Evolutionary conservation across 2,329 filamentous ascomycete species (phyloP), one percentile per base, ranked within the genome.

Genomic region (Incumbomyces lentus): DNA sequence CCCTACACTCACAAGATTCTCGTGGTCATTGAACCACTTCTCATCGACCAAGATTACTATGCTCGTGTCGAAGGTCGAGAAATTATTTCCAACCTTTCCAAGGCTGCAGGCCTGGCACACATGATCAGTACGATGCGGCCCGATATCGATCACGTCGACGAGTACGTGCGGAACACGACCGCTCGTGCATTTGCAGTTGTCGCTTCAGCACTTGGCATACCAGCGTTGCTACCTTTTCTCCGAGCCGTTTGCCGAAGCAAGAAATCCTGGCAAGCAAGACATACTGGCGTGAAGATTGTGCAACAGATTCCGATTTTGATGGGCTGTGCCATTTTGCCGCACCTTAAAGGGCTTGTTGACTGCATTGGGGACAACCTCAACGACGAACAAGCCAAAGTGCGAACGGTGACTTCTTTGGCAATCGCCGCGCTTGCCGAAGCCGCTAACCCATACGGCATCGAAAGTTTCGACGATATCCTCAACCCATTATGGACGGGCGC

Each of bases 41-140:
- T 98, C 55, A 98, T 98, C 60, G 93, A 98, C 62, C 92, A 98
- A 69, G 93, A 98, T 68, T 98, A 98, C 69, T 98, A 98, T 65
- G 92, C 93, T 35, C 84, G 92, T 64, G 92, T 98, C 4, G 92
- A 98, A 66, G 92, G 92, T 66, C 86, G 92, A 57, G 92, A 98
- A 65, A 98, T 98, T 58, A 98, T 98, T 58, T 96, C 90, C 46
- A 98, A 98, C 64, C 78, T 98, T 41, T 86, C 85, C 62, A 98
- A 98, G 67, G 92, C 92, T 18, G 92, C 93, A 52, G 93, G 92
- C 62, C 77, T 98, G 46, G 92, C 92, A 14, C 92, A 93, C 57
- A 98, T 98, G 92, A 98, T 98, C 64, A 95, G 88, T 68, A 95
- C 89, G 7, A 98, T 98, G 92, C 78, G 92, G 60, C 93, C 92